Percentiles rank a stretch among this genome's conserved stretches.
phyloP scores from a whole-genome alignment of 2,329 filamentous ascomycete species.

The Trichoderma polysporum region DNA sequence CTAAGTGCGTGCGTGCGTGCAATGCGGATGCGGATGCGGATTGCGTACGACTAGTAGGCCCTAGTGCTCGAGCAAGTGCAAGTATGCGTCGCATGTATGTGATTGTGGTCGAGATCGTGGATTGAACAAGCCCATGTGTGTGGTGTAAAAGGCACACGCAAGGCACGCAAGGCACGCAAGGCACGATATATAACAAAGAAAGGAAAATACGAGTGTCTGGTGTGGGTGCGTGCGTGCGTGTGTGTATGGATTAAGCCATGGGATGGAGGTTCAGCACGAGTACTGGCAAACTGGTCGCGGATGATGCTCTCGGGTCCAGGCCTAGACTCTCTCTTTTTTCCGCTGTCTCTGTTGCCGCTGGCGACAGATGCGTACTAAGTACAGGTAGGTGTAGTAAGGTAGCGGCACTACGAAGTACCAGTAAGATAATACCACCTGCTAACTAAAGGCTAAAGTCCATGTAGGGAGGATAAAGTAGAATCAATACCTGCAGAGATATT shows the following conservation, averaged over 20 bases:
- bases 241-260: background rate
- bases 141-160: background rate
- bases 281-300: background rate
- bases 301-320: background rate
- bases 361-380: background rate
- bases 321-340: background rate
- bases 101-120: background rate
- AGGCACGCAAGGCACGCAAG: background rate
- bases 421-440: background rate
- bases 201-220: background rate
- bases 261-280: background rate
- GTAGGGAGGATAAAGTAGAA: background rate
- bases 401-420: no score
- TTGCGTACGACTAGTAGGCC: background rate
- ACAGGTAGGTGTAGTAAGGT: background rate
- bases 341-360: background rate
- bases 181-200: background rate
- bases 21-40: background rate
- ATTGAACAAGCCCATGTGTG: background rate
- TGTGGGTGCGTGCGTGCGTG: slow-evolving; percentile 3
- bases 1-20: slow-evolving; percentile 1
- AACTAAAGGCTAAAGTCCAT: background rate
- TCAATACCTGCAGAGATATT: background rate
- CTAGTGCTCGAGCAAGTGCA: no score
- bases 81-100: background rate